These are phyloP conservation scores for Tolypocladium guangdongense DNA, from an alignment of 2,329 filamentous ascomycete genomes.

Conservation along the genomic window DNA sequence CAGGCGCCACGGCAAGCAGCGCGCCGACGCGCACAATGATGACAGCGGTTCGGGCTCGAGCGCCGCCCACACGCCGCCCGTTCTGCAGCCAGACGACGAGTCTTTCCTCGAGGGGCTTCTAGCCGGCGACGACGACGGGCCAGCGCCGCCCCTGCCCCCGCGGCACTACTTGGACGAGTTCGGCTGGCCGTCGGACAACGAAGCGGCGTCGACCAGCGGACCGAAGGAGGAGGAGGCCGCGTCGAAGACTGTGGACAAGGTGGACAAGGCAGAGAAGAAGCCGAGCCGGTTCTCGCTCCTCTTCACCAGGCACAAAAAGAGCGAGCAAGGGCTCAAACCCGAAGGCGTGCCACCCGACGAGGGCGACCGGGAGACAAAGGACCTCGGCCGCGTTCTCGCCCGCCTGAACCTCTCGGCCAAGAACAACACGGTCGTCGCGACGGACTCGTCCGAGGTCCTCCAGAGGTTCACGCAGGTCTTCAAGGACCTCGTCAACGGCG, in stretches of 20 bases:
- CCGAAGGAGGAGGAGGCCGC: slow-evolving; percentile 15
- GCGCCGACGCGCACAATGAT: slow-evolving; percentile 3
- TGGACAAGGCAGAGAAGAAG: slow-evolving; percentile 22
- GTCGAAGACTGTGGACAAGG: slow-evolving; percentile 9
- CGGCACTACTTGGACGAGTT: slow-evolving; percentile 39
- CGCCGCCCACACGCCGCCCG: slow-evolving; percentile 19
- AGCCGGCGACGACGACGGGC: slow-evolving; percentile 25
- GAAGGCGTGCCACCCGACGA: slow-evolving; percentile 26
- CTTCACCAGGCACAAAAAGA: slow-evolving; percentile 27
- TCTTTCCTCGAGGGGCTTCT: slow-evolving; percentile 46
- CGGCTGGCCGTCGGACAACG: slow-evolving; percentile 30
- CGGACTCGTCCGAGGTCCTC: slow-evolving; percentile 72
- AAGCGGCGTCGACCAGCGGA: slow-evolving; percentile 14
- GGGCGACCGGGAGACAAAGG: slow-evolving; percentile 48
- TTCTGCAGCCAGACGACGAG: slow-evolving; percentile 47
- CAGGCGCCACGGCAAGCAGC: slow-evolving; percentile 4
- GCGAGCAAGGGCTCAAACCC: slow-evolving; percentile 22
- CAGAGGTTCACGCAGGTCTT: slow-evolving; percentile 80
- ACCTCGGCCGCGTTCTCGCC: slow-evolving; percentile 71
- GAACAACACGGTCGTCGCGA: slow-evolving; percentile 79
- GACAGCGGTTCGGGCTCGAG: slow-evolving; percentile 4
- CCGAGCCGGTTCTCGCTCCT: slow-evolving; percentile 23
- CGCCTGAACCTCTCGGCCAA: slow-evolving; percentile 72
- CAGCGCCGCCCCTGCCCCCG: slow-evolving; percentile 45
- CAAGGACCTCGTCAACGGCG: slow-evolving; percentile 85